Conservation (phyloP, 805 yeast species). For the Zygoascus flipseniorum region DNA sequence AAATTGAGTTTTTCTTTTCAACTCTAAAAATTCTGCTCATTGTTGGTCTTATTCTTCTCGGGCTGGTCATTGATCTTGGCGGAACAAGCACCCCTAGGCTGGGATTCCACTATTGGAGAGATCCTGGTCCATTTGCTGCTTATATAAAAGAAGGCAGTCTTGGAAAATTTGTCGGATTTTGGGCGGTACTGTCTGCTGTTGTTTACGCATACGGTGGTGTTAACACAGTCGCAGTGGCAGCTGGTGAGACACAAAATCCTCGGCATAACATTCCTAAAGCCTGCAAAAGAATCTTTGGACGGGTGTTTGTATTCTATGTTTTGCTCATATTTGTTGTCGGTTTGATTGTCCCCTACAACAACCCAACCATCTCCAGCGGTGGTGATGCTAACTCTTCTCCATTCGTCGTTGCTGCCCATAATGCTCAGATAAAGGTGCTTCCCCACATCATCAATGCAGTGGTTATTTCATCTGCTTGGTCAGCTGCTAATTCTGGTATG, state of each 20-base stretch:
- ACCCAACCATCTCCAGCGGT: constrained; percentile 34
- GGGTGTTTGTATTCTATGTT: constrained; percentile 57
- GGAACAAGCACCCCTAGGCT: constrained; percentile 70
- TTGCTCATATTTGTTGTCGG: constrained; percentile 56
- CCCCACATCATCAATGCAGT: constrained; percentile 74
- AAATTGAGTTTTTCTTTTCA: constrained; percentile 48
- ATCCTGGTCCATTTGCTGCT: constrained; percentile 57
- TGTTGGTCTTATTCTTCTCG: constrained; percentile 55
- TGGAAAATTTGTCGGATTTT: constrained; percentile 51
- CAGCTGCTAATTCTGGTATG: constrained; percentile 74
- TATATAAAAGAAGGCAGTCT: constrained; percentile 33
- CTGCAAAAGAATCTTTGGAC: constrained; percentile 57
- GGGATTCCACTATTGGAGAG: constrained; percentile 62
- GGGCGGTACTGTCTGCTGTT: constrained; percentile 55
- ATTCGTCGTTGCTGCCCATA: constrained; percentile 70
- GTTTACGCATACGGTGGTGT: constrained; percentile 67
- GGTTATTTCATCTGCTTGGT: constrained; percentile 66
- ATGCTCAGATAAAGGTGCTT: constrained; percentile 54
- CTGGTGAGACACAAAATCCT: constrained; percentile 67
- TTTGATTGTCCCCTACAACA: constrained; percentile 55
- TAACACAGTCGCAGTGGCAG: constrained; percentile 62
- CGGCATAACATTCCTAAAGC: constrained; percentile 65
- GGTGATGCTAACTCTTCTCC: constrained; percentile 73
- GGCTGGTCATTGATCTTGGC: constrained; percentile 58
- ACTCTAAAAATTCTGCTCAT: constrained; percentile 56